These are phyloP conservation scores for Leccinum holopus DNA, from an alignment of 1,284 basidiomycete species.

Conservation along the genomic window DNA sequence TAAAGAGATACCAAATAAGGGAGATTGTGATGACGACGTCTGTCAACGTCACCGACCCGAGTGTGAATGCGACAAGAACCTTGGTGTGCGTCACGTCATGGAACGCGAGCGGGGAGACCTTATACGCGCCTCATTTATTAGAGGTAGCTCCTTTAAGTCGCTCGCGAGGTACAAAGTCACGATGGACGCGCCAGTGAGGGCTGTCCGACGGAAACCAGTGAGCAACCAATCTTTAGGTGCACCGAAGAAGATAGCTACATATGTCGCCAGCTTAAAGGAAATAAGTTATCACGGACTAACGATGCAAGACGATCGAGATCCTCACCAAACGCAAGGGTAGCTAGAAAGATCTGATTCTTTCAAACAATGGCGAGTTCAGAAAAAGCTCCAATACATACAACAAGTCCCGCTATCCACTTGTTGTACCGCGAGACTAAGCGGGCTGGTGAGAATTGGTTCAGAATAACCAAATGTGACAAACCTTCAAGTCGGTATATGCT, in stretches of 20 bases:
- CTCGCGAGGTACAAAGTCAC: background rate
- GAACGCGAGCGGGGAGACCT: background rate
- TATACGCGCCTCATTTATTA: slow-evolving; percentile 11
- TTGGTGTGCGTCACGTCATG: background rate
- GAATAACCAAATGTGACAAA: background rate
- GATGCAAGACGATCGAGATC: background rate
- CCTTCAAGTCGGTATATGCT: slow-evolving; percentile 13
- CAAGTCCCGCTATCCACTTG: slow-evolving; percentile 11
- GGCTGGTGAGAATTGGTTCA: background rate
- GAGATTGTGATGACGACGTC: slow-evolving; percentile 20
- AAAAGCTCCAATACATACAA: slow-evolving; percentile 9
- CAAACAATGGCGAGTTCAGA: background rate
- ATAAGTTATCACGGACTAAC: background rate
- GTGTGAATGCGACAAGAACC: slow-evolving; percentile 10
- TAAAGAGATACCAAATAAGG: slow-evolving; percentile 12
- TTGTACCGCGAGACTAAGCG: slow-evolving; percentile 15
- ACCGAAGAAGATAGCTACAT: slow-evolving; percentile 1
- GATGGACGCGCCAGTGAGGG: slow-evolving; percentile 7
- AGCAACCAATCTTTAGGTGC: background rate
- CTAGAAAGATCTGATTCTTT: slow-evolving; percentile 7
- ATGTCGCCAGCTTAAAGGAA: slow-evolving; percentile 11
- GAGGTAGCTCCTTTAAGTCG: background rate
- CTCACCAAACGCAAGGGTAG: slow-evolving; percentile 17
- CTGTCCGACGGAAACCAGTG: slow-evolving; percentile 1
- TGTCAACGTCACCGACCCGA: slow-evolving; percentile 19